These are phyloP conservation scores for Rhizopus delemar DNA, from an alignment of 371 early-diverging fungal species.

Conservation along the genomic window DNA sequence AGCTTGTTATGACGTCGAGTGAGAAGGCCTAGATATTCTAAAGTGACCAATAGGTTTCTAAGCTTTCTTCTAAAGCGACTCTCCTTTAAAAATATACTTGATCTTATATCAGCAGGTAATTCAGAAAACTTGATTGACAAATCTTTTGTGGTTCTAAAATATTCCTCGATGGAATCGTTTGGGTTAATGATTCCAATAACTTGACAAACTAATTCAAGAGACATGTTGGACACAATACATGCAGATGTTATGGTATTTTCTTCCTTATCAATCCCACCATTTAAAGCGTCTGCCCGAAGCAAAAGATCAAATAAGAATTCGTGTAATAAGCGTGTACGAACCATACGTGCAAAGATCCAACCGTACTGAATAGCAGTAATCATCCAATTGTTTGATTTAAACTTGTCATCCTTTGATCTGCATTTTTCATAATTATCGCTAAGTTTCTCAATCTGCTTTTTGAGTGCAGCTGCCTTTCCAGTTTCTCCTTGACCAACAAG, in stretches of 20 bases:
- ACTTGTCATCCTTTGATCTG: background rate
- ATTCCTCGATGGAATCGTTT: conserved; percentile 10
- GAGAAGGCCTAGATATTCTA: conserved; percentile 7
- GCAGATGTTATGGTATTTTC: conserved; percentile 7
- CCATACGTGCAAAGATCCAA: conserved; percentile 43
- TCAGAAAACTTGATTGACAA: conserved; percentile 6
- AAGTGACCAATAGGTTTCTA: conserved; percentile 5
- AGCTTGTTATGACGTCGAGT: background rate
- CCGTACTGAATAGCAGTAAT: conserved; percentile 46
- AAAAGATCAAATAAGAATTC: conserved; percentile 35
- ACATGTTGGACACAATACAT: conserved; percentile 13
- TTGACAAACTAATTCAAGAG: conserved; percentile 7
- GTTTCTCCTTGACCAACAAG: background rate
- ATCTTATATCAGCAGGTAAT: conserved; percentile 12
- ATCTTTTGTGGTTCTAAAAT: conserved; percentile 11
- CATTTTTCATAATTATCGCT: conserved; percentile 1
- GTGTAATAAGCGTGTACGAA: conserved; percentile 44
- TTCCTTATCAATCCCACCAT: conserved; percentile 21
- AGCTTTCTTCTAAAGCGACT: conserved; percentile 25
- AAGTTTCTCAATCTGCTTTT: conserved; percentile 6
- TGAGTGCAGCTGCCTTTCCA: conserved; percentile 6
- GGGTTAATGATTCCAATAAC: conserved; percentile 23
- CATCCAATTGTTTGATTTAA: conserved; percentile 24
- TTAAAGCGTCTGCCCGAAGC: background rate
- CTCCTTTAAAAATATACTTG: conserved; percentile 2